Percentiles rank a stretch among this genome's conserved stretches.
Conservation (phyloP, 257 asterid species). For the Nicotiana noctiflora region DNA sequence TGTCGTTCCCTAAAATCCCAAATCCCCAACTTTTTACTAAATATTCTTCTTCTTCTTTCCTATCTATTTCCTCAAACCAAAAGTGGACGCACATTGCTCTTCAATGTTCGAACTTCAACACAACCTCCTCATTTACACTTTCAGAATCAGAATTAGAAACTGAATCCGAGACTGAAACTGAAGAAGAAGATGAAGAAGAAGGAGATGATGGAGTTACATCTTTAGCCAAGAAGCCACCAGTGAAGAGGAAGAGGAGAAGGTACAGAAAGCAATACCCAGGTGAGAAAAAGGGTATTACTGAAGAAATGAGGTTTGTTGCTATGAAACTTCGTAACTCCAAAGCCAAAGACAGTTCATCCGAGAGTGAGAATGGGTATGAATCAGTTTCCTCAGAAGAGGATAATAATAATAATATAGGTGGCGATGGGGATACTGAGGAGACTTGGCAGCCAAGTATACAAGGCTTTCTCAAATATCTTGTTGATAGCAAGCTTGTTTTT, state of each 20-base stretch:
- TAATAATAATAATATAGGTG: constrained; percentile 2
- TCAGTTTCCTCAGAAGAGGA: constrained; percentile 8
- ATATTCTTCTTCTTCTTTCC: neutral
- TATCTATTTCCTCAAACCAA: neutral
- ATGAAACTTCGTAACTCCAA: constrained; percentile 65
- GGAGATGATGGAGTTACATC: constrained; percentile 15
- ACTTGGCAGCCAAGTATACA: constrained; percentile 73
- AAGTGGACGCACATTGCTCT: neutral
- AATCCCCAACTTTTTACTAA: constrained; percentile 3
- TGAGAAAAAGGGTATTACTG: constrained; percentile 68
- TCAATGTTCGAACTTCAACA: constrained; percentile 23
- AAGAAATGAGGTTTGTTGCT: constrained; percentile 91
- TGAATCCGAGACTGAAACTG: constrained; percentile 28
- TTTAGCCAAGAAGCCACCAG: constrained; percentile 21
- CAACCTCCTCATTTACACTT: constrained; percentile 12
- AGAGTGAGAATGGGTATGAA: constrained; percentile 10
- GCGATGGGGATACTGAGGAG: constrained; percentile 17
- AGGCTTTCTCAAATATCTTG: constrained; percentile 77
- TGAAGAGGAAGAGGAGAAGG: constrained; percentile 40
- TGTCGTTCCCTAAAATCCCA: neutral
- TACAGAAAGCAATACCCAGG: constrained; percentile 86
- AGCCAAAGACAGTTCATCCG: neutral
- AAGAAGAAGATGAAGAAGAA: constrained; percentile 26
- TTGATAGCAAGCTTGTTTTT: constrained; percentile 72
- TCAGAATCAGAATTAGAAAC: constrained; percentile 41